Base-by-base conservation (phyloP, 2,329 filamentous ascomycete genomes). In the Pezicula neosporulosa region DNA sequence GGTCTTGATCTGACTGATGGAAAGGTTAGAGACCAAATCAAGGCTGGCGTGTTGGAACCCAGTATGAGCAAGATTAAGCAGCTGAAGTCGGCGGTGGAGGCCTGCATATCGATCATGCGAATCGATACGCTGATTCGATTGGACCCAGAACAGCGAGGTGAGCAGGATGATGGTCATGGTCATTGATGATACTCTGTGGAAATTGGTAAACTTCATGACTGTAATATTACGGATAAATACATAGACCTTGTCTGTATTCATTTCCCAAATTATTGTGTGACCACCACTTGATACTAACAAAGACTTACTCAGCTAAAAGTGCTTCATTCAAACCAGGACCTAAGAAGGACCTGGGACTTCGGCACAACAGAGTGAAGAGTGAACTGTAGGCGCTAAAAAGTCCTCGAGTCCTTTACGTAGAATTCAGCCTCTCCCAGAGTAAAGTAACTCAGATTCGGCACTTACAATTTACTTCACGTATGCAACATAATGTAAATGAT, bases 91-190 rank as follows among this genome's bases (percentile, higher is more conserved):
- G 94, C 94, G 27, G 94, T 99, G 46, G 94, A 99, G 76, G 94
- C 94, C 50, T 97, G 94, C 72, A 96, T 99, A 72, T 89, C 91
- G 67, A 97, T 99, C 70, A 97, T 99, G 94, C 84, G 94, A 66
- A 99, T 99, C 69, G 94, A 99, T 77, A 97, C 94, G 59, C 80
- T 99, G 73, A 97, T 99, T n/a, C n/a, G n/a, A n/a, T n/a, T n/a
- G n/a, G n/a, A n/a, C n/a, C 92, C 92, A 16, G 91, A 97, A 77
- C 82, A 86, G 77, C 80, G 81, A 67, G 77, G 75, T 38, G 81
- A 72, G 4, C 83, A 83, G 60, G 88, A 96, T 73, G 89, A 94
- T 65, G 91, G 90, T 51, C 90, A 95, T 73, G 90, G 87, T 49
- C 90, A 96, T 75, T 94, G 81, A 64, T 59, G 54, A 62, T 28